Evolutionary conservation across 2,329 filamentous ascomycete species (phyloP).

Genomic region (Aspergillus uvarum): DNA sequence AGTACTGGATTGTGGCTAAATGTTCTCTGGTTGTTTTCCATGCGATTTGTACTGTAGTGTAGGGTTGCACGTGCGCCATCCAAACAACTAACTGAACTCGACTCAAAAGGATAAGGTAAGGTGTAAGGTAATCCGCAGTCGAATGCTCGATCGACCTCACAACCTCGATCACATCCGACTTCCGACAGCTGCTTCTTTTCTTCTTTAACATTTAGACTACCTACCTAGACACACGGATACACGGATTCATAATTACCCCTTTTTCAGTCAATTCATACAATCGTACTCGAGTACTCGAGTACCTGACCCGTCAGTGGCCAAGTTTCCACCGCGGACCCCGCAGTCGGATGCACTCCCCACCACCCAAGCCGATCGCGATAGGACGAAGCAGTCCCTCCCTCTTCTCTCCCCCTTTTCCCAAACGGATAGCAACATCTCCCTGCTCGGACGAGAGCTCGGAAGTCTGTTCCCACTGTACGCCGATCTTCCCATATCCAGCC

Average conservation of each 20-base stretch:
- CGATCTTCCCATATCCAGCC: not conserved
- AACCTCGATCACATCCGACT: not conserved
- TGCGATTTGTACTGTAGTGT: not conserved
- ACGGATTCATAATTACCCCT: too few relatives aligned
- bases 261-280: too few relatives aligned
- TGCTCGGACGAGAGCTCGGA: not conserved
- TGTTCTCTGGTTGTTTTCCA: not conserved
- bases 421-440: not conserved
- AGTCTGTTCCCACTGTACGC: not conserved
- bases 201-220: not conserved
- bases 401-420: not conserved
- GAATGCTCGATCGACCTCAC: too few relatives aligned
- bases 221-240: too few relatives aligned
- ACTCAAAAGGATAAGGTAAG: too few relatives aligned
- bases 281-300: not conserved
- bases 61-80: not conserved
- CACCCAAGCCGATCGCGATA: not conserved
- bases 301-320: not conserved
- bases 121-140: too few relatives aligned
- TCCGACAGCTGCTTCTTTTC: not conserved
- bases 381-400: not conserved
- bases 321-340: slow-evolving; percentile 2
- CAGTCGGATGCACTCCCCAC: slow-evolving; percentile 3
- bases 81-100: not conserved
- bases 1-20: not conserved